A percentile compares a stretch with the other conserved stretches of the same genome.
phyloP scores from a whole-genome alignment of 1,284 basidiomycete species.

The Ustanciosporium gigantosporum region DNA sequence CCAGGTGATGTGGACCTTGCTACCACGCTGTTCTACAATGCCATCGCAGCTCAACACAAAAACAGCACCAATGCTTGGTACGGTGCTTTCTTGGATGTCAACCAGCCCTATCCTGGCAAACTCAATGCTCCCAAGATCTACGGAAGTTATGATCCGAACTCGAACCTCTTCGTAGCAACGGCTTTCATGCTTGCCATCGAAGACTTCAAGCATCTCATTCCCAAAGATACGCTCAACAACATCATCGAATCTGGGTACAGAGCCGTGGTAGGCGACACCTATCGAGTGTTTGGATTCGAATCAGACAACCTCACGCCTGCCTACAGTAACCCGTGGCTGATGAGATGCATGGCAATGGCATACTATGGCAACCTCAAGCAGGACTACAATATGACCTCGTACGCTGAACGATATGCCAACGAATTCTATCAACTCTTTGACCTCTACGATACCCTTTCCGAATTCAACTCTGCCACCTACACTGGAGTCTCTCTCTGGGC shows the following conservation, averaged over 20 bases:
- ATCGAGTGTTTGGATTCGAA: slow-evolving; percentile 22
- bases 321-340: slow-evolving; percentile 28
- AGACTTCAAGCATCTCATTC: slow-evolving; percentile 21
- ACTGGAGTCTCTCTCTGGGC: slow-evolving; percentile 31
- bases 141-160: slow-evolving; percentile 27
- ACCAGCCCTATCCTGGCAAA: slow-evolving; percentile 17
- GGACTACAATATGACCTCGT: slow-evolving; percentile 22
- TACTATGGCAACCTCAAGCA: slow-evolving; percentile 30
- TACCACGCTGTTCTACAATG: slow-evolving; percentile 18
- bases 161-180: slow-evolving; percentile 27
- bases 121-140: slow-evolving; percentile 27
- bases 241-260: slow-evolving; percentile 28
- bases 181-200: slow-evolving; percentile 27
- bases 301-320: slow-evolving; percentile 22
- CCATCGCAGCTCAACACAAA: slow-evolving; percentile 12
- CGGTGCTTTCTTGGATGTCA: slow-evolving; percentile 22
- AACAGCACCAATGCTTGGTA: slow-evolving; percentile 26
- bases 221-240: slow-evolving; percentile 7
- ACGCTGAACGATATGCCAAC: slow-evolving; percentile 16
- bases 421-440: slow-evolving; percentile 30
- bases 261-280: slow-evolving; percentile 23
- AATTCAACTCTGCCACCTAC: slow-evolving; percentile 28
- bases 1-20: slow-evolving; percentile 20
- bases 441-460: slow-evolving; percentile 26
- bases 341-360: slow-evolving; percentile 30